Evolutionary conservation across 1,284 basidiomycete genomes (phyloP).

Genomic region (Omphalotus olearius): DNA sequence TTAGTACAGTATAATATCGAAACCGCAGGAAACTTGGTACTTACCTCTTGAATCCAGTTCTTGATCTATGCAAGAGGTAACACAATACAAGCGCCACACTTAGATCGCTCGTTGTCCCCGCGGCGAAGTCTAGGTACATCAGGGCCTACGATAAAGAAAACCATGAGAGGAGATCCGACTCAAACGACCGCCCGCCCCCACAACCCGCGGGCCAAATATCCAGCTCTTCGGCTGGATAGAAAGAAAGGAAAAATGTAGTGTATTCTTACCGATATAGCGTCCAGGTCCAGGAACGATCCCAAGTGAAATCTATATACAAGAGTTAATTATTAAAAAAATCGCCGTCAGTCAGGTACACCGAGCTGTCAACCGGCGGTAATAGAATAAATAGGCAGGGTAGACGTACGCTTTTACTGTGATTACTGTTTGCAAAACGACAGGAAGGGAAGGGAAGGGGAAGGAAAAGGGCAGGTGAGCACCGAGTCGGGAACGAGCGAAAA

Average conservation of each 20-base stretch:
- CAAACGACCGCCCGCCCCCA: too few relatives aligned
- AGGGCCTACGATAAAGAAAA: constrained; percentile 26
- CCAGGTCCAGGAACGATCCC: constrained; percentile 28
- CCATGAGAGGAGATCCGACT: neutral
- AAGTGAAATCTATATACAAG: constrained; percentile 29
- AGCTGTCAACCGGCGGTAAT: neutral
- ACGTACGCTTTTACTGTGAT: constrained; percentile 42
- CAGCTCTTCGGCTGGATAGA: too few relatives aligned
- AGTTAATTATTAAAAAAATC: neutral
- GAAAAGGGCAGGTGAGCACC: neutral
- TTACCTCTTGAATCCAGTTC: constrained; percentile 39
- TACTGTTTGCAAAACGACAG: constrained; percentile 22
- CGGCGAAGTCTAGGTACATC: constrained; percentile 39
- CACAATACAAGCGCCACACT: constrained; percentile 38
- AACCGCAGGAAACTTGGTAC: neutral
- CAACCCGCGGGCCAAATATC: too few relatives aligned
- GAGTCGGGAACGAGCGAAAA: neutral
- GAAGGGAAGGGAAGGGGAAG: too few relatives aligned
- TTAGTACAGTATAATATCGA: neutral
- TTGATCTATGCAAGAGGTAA: constrained; percentile 34
- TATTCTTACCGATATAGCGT: constrained; percentile 30
- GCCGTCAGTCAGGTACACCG: constrained; percentile 1
- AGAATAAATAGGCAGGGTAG: neutral
- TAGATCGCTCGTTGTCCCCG: constrained; percentile 37
- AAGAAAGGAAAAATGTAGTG: too few relatives aligned